Evolutionary conservation across 2,329 filamentous ascomycete species (phyloP).

Genomic region (Plenodomus biglobosus): DNA sequence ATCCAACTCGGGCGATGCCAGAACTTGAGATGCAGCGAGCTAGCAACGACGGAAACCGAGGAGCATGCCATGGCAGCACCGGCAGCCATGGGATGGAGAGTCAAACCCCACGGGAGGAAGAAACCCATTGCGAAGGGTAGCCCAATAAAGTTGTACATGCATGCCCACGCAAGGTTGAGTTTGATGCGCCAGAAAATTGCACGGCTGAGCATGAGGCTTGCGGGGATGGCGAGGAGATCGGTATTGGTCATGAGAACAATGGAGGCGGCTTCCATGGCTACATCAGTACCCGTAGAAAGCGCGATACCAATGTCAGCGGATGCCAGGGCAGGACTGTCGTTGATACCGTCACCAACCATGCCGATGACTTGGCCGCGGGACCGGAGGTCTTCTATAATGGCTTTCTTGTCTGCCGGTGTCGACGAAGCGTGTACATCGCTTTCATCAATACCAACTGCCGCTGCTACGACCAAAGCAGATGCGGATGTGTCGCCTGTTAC

Average conservation of each 20-base stretch:
- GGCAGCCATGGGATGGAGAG: constrained; percentile 91
- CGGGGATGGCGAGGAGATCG: constrained; percentile 90
- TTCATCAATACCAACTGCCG: constrained; percentile 74
- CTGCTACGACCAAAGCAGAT: constrained; percentile 81
- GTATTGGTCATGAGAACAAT: constrained; percentile 93
- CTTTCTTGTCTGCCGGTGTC: constrained; percentile 86
- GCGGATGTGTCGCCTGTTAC: constrained; percentile 90
- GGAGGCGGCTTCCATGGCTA: constrained; percentile 96
- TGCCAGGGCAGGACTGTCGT: constrained; percentile 92
- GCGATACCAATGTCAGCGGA: constrained; percentile 93
- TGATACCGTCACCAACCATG: constrained; percentile 97
- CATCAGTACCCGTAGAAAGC: constrained; percentile 88
- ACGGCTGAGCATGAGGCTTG: constrained; percentile 76
- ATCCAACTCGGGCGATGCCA: constrained; percentile 88
- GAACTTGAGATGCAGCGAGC: constrained; percentile 79
- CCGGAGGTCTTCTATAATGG: constrained; percentile 78
- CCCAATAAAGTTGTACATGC: constrained; percentile 86
- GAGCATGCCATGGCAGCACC: constrained; percentile 91
- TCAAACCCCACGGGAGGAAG: constrained; percentile 84
- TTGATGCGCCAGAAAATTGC: constrained; percentile 92
- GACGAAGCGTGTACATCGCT: constrained; percentile 83
- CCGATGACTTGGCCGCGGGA: constrained; percentile 73
- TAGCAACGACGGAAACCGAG: constrained; percentile 85
- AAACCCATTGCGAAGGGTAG: constrained; percentile 96
- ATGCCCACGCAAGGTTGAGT: constrained; percentile 89